Conservation (phyloP, 495 filamentous ascomycete genomes). For the Baudoinia panamericana region DNA sequence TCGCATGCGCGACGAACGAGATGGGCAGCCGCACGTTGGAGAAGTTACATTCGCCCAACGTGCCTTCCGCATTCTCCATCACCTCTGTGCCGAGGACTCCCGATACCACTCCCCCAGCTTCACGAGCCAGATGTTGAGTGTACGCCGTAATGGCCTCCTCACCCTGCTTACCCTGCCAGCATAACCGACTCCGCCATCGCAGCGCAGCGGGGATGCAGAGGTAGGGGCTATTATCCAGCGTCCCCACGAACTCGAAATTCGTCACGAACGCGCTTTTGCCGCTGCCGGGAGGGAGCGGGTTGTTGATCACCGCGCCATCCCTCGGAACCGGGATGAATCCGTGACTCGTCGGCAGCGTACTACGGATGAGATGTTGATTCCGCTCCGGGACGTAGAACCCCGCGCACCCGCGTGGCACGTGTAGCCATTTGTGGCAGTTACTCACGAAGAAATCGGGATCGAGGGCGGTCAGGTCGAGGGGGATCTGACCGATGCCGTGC, state of each 20-base stretch:
- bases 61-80: conserved; percentile 36
- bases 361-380: conserved; percentile 62
- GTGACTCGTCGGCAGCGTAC: conserved; percentile 60
- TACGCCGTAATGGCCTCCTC: conserved; percentile 56
- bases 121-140: conserved; percentile 39
- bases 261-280: conserved; percentile 45
- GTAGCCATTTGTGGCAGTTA: conserved; percentile 91
- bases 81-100: conserved; percentile 52
- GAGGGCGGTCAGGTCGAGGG: conserved; percentile 48
- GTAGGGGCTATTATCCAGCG: conserved; percentile 56
- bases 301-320: conserved; percentile 44
- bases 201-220: conserved; percentile 58
- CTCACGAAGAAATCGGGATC: conserved; percentile 71
- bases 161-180: conserved; percentile 54
- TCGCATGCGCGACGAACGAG: conserved; percentile 18
- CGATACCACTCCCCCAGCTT: conserved; percentile 47
- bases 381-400: conserved; percentile 62
- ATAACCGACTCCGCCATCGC: conserved; percentile 47
- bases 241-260: conserved; percentile 69
- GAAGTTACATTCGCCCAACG: conserved; percentile 40
- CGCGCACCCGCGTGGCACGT: conserved; percentile 66
- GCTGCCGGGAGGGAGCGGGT: conserved; percentile 36
- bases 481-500: conserved; percentile 68
- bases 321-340: conserved; percentile 36
- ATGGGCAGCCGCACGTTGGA: conserved; percentile 66